Conservation (phyloP, 345 rosid species). For the Raphanus raphanistrum region DNA sequence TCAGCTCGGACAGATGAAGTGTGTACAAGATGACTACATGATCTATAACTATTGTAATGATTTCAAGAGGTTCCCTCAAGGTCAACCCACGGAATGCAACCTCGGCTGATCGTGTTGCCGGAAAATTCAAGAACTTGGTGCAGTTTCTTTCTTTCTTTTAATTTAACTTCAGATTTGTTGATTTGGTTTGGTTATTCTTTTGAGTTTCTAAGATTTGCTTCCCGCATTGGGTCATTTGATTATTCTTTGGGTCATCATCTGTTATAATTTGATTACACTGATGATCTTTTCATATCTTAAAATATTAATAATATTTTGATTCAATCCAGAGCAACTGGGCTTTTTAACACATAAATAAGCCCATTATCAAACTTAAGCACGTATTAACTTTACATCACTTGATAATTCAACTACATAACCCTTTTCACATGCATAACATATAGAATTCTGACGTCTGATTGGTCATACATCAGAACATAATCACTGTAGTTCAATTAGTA, state of each 20-base stretch:
- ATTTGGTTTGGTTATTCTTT: slow-evolving; percentile 6
- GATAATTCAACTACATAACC: slow-evolving; percentile 10
- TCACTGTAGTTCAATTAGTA: slow-evolving; percentile 14
- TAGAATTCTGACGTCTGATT: slow-evolving; percentile 21
- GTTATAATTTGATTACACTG: not conserved
- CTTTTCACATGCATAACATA: not conserved
- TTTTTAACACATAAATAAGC: not conserved
- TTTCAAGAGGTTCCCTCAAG: slow-evolving; percentile 49
- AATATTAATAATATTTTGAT: no score
- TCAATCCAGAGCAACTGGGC: not conserved
- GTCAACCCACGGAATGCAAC: slow-evolving; percentile 48
- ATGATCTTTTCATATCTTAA: no score
- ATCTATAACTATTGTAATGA: slow-evolving; percentile 56
- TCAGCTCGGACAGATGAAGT: slow-evolving; percentile 41
- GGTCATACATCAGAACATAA: slow-evolving; percentile 21
- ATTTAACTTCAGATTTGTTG: not conserved
- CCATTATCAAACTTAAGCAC: not conserved
- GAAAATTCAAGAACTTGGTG: not conserved
- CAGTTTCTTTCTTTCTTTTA: not conserved
- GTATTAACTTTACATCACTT: not conserved
- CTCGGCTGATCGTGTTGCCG: slow-evolving; percentile 14
- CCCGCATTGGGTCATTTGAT: not conserved
- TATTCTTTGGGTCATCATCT: not conserved
- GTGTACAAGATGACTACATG: slow-evolving; percentile 57
- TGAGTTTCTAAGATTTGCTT: slow-evolving; percentile 1